Conservation (phyloP, 1,139 yeast species). For the Keqinozyma sinolaborantium region DNA sequence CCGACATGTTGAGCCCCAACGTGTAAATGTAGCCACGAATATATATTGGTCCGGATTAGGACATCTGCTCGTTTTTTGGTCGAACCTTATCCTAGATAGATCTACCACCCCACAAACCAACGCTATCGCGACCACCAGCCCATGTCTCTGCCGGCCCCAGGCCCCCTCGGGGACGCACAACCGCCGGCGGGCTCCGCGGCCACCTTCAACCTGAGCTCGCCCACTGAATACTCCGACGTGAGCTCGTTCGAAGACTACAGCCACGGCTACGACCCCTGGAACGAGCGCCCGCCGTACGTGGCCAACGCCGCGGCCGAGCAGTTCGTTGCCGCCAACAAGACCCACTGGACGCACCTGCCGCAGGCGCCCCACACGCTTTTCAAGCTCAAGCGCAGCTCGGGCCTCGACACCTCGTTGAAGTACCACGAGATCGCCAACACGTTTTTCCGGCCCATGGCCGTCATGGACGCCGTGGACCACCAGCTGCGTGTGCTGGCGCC, state of each 20-base stretch:
- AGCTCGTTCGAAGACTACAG: neutral
- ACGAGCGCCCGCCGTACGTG: neutral
- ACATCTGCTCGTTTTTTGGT: too few species aligned
- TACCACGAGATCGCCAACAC: conserved; percentile 17
- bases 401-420: conserved; percentile 13
- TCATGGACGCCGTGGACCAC: conserved; percentile 21
- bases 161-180: too few species aligned
- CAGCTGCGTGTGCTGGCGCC: neutral
- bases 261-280: neutral
- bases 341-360: conserved; percentile 27
- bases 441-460: conserved; percentile 23
- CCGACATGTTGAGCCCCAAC: conserved; percentile 50
- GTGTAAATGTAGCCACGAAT: too few species aligned
- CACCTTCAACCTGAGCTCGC: too few species aligned
- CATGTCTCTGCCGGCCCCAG: too few species aligned
- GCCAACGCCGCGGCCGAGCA: neutral
- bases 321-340: neutral
- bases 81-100: too few species aligned
- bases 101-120: too few species aligned
- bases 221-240: neutral
- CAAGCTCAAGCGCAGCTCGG: conserved; percentile 16
- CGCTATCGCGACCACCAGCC: too few species aligned
- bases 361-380: conserved; percentile 25
- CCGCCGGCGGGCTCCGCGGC: neutral
- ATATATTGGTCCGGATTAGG: too few species aligned